These are phyloP conservation scores for Casuarina equisetifolia DNA, from an alignment of 306 rosid species.

Conservation along the genomic window DNA sequence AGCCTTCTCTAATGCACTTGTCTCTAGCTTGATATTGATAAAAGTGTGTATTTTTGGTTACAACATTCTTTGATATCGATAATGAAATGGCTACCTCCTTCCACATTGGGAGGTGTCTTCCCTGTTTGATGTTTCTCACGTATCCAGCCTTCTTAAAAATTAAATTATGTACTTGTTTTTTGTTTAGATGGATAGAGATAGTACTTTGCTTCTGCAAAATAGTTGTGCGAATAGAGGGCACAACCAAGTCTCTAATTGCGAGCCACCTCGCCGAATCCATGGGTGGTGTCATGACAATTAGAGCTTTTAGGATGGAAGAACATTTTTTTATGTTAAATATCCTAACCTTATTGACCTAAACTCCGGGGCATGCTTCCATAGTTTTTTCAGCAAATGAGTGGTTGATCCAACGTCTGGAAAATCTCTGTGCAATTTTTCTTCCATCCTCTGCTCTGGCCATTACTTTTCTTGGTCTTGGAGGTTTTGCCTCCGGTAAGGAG, in stretches of 20 bases:
- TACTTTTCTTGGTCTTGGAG: conserved; percentile 15
- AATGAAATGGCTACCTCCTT: background rate
- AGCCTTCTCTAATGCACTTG: no score
- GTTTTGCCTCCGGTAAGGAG: conserved; percentile 29
- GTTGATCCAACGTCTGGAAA: conserved; percentile 31
- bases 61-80: background rate
- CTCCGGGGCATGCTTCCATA: conserved; percentile 23
- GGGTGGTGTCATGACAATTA: conserved; percentile 34
- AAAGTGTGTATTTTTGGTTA: background rate
- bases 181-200: conserved; percentile 15
- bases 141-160: no score
- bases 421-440: conserved; percentile 32
- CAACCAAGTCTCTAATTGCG: conserved; percentile 34
- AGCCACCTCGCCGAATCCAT: conserved; percentile 35
- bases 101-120: no score
- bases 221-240: conserved; percentile 36
- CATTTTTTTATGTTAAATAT: conserved; percentile 11
- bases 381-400: conserved; percentile 38
- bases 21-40: no score
- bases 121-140: no score
- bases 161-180: background rate
- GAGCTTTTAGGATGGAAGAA: conserved; percentile 33
- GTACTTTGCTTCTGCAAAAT: conserved; percentile 30
- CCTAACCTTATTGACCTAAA: conserved; percentile 30
- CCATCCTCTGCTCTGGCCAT: conserved; percentile 24